phyloP scores from a whole-genome alignment of 1,284 basidiomycete species.

The Hemileia vastatrix region DNA sequence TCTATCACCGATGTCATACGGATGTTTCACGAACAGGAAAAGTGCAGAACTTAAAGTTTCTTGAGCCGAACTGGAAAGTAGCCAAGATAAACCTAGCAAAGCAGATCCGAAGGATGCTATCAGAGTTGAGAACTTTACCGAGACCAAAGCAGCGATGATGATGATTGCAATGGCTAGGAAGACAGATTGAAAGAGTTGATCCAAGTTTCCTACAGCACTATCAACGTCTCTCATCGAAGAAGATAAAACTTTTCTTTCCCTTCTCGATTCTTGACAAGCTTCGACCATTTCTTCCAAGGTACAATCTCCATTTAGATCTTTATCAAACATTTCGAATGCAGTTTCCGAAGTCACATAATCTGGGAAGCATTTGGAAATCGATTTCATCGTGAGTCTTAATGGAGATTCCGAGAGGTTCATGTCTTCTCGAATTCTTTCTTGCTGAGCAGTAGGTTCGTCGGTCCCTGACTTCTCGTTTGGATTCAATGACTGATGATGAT shows the following conservation, averaged over 20 bases:
- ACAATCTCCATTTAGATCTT: conserved; percentile 68
- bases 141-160: conserved; percentile 62
- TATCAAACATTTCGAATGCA: conserved; percentile 70
- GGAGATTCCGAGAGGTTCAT: not conserved
- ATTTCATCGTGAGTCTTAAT: conserved; percentile 24
- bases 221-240: conserved; percentile 83
- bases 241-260: conserved; percentile 68
- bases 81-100: conserved; percentile 15
- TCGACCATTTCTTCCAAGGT: conserved; percentile 63
- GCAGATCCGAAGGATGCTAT: conserved; percentile 15
- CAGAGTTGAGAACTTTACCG: conserved; percentile 14
- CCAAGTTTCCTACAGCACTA: conserved; percentile 63
- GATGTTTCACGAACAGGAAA: conserved; percentile 68
- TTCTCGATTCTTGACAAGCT: conserved; percentile 68
- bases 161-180: conserved; percentile 58
- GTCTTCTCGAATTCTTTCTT: not conserved
- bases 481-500: too few relatives aligned
- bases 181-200: conserved; percentile 48
- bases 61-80: conserved; percentile 44
- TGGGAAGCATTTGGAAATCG: conserved; percentile 32
- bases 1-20: conserved; percentile 78
- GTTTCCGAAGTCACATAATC: conserved; percentile 29
- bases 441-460: too few relatives aligned
- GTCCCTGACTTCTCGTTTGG: too few relatives aligned
- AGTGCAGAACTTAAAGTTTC: conserved; percentile 61